phyloP scores from a whole-genome alignment of 2,329 filamentous ascomycete species.

The Pseudocercospora cruenta region DNA sequence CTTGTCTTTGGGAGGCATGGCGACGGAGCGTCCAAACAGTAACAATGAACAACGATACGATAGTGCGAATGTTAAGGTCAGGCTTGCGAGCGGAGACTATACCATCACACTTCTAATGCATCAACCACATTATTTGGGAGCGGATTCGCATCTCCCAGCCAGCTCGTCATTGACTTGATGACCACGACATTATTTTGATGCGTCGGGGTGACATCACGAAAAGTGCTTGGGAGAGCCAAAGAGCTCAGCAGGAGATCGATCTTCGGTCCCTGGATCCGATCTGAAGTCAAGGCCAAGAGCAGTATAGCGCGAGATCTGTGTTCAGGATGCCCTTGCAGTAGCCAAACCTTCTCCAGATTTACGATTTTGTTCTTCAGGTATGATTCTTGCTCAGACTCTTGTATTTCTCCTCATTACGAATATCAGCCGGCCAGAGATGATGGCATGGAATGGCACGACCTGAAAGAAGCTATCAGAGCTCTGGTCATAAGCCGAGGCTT shows the following conservation, averaged over 20 bases:
- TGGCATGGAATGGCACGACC: not conserved
- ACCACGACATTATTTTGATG: not conserved
- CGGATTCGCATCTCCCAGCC: constrained; percentile 9
- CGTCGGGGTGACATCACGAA: constrained; percentile 21
- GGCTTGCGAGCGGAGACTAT: too few relatives aligned
- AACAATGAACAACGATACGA: not conserved
- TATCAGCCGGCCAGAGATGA: not conserved
- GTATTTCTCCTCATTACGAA: not conserved
- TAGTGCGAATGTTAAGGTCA: too few relatives aligned
- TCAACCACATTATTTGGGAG: not conserved
- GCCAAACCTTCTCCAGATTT: constrained; percentile 17
- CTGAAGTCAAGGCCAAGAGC: not conserved
- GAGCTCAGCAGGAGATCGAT: constrained; percentile 7
- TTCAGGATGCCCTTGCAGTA: constrained; percentile 22
- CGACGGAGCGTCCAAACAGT: not conserved
- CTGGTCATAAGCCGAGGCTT: not conserved
- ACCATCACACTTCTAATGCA: too few relatives aligned
- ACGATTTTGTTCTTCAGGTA: not conserved
- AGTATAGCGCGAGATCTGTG: constrained; percentile 1
- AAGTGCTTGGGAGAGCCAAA: not conserved
- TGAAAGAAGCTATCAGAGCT: not conserved
- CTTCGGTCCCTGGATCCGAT: constrained; percentile 9
- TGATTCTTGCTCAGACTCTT: not conserved
- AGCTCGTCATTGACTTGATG: constrained; percentile 20
- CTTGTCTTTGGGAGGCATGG: constrained; percentile 52